A percentile compares a stretch with the other conserved stretches of the same genome.
These are phyloP conservation scores for Panicum virgatum DNA, from an alignment of 202 grass and related monocot genomes.

Conservation along the genomic window DNA sequence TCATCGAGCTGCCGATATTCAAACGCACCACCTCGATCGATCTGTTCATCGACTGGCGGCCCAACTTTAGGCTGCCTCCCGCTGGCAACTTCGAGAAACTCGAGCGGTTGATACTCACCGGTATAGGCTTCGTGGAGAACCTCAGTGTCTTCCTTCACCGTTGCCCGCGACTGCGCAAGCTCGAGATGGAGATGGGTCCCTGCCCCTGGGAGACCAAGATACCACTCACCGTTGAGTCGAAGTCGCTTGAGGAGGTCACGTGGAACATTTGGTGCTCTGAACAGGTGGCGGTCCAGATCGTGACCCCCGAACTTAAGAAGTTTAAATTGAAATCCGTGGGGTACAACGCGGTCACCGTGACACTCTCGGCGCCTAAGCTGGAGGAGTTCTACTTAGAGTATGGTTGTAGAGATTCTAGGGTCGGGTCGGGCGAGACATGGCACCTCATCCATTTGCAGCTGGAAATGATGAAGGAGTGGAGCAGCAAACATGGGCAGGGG, in stretches of 20 bases:
- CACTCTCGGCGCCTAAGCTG: neutral
- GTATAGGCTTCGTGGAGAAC: neutral
- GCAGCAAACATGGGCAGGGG: too few species aligned
- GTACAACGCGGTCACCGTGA: neutral
- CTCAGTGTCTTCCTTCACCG: neutral
- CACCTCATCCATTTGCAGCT: neutral
- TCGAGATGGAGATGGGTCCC: neutral
- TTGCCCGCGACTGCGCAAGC: neutral
- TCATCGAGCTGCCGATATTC: too few species aligned
- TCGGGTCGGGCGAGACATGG: neutral
- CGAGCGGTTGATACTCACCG: neutral
- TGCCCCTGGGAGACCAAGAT: fast-evolving
- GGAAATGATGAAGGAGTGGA: neutral
- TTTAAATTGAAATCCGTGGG: neutral
- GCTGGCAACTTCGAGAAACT: too few species aligned
- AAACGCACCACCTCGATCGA: too few species aligned
- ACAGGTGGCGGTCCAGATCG: neutral
- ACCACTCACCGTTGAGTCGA: neutral
- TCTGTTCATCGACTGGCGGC: too few species aligned
- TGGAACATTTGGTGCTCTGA: too few species aligned
- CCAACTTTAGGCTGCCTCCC: too few species aligned
- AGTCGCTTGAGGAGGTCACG: neutral
- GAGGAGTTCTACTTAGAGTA: neutral
- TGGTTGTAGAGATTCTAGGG: too few species aligned
- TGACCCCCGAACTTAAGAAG: neutral